Evolutionary conservation across 768 basidiomycete genomes (phyloP).

Genomic region (Serendipita sp.): DNA sequence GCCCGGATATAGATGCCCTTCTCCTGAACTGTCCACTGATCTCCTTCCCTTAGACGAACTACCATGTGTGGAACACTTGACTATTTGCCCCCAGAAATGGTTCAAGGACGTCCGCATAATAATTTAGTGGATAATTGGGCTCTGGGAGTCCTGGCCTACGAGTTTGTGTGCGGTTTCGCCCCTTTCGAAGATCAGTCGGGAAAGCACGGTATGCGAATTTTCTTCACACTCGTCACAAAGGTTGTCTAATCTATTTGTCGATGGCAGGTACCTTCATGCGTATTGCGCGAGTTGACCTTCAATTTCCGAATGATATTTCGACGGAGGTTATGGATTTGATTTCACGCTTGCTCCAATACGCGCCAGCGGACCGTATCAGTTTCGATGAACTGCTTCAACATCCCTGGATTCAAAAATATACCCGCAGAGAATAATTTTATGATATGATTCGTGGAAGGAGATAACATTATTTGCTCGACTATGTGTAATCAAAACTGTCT

Average conservation of each 20-base stretch:
- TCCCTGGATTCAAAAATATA: conserved; percentile 2
- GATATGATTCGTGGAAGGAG: too few species aligned
- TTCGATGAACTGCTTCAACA: not conserved
- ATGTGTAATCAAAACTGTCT: too few species aligned
- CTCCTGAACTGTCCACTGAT: not conserved
- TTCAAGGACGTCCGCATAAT: conserved; percentile 27
- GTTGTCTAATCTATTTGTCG: not conserved
- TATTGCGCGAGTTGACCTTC: conserved; percentile 24
- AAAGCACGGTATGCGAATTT: conserved; percentile 3
- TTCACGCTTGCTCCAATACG: conserved; percentile 16
- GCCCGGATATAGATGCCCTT: not conserved
- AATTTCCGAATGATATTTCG: conserved; percentile 24
- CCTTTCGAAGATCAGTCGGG: conserved; percentile 28
- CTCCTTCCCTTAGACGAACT: conserved; percentile 20
- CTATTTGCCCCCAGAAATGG: conserved; percentile 36
- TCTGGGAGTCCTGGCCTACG: conserved; percentile 31
- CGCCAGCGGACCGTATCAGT: not conserved
- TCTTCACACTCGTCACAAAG: conserved; percentile 1
- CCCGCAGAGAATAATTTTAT: not conserved
- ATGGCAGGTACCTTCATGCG: conserved; percentile 25
- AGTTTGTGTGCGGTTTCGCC: conserved; percentile 29
- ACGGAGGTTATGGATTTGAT: conserved; percentile 30
- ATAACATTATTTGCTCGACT: too few species aligned
- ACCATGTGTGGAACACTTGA: conserved; percentile 33
- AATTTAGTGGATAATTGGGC: conserved; percentile 34